A percentile compares a stretch with the other conserved stretches of the same genome.
Evolutionary conservation across 164 flowering plant species (phyloP).

Genomic region (Protea cynaroides): DNA sequence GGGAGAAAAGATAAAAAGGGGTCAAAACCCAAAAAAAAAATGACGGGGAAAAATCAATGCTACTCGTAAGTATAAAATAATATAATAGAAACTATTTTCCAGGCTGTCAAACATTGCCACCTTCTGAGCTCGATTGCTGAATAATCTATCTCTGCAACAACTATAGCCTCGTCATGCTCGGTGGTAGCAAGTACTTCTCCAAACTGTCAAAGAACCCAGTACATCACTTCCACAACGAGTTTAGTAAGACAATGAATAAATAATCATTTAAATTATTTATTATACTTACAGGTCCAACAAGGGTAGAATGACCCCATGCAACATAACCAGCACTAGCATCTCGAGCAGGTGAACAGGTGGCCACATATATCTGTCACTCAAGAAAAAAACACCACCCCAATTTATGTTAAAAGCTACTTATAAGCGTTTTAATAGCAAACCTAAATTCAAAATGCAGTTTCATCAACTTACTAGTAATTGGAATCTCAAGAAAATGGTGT

Average conservation of each 20-base stretch:
- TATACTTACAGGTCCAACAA: constrained; percentile 88
- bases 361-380: constrained; percentile 68
- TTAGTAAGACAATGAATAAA: too few species aligned
- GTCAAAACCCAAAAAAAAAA: neutral
- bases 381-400: neutral
- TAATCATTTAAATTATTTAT: neutral
- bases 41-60: neutral
- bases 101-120: constrained; percentile 24
- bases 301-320: constrained; percentile 98
- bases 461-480: neutral
- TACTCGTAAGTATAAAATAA: too few species aligned
- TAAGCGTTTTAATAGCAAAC: neutral
- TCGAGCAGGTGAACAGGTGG: constrained; percentile 98
- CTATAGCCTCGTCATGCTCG: constrained; percentile 71
- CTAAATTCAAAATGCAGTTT: neutral
- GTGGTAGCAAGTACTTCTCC: constrained; percentile 91
- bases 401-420: neutral
- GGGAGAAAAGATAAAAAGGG: neutral
- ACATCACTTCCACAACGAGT: too few species aligned
- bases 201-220: constrained; percentile 43
- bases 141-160: constrained; percentile 86
- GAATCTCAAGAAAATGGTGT: neutral
- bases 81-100: neutral
- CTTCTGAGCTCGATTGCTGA: constrained; percentile 68
- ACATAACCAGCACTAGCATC: constrained; percentile 70